These are phyloP conservation scores for Colletotrichum neosansevieriae DNA, from an alignment of 2,329 filamentous ascomycete genomes.

Conservation along the genomic window DNA sequence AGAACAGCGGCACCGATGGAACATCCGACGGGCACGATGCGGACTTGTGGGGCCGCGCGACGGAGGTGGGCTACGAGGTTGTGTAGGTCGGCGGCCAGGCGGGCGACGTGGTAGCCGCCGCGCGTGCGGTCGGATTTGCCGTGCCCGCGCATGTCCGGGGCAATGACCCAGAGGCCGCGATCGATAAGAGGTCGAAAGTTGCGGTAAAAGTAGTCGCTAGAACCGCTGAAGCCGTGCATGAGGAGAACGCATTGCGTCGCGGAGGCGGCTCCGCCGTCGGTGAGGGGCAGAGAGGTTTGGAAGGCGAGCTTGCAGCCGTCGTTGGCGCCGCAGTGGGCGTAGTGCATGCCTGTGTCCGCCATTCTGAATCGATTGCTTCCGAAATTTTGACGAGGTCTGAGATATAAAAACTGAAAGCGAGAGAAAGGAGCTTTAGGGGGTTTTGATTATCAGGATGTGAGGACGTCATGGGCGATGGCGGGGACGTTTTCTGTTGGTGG, in stretches of 20 bases:
- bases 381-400: background rate
- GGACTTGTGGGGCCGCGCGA: slow-evolving; percentile 13
- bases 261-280: slow-evolving; percentile 18
- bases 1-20: slow-evolving; percentile 56
- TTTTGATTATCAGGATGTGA: slow-evolving; percentile 12
- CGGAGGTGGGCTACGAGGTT: slow-evolving; percentile 48
- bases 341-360: slow-evolving; percentile 46
- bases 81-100: slow-evolving; percentile 53
- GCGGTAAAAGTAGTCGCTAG: slow-evolving; percentile 53
- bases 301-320: slow-evolving; percentile 52
- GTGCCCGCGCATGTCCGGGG: slow-evolving; percentile 55
- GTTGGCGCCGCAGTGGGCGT: slow-evolving; percentile 45
- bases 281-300: slow-evolving; percentile 50
- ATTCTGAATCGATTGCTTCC: background rate
- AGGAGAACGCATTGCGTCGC: slow-evolving; percentile 48
- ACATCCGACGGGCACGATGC: slow-evolving; percentile 52
- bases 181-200: slow-evolving; percentile 47
- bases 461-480: slow-evolving; percentile 28
- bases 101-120: slow-evolving; percentile 55
- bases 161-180: slow-evolving; percentile 50
- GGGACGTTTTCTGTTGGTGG: slow-evolving; percentile 33
- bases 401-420: background rate
- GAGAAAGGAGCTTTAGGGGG: background rate
- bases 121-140: slow-evolving; percentile 48
- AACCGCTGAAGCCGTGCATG: slow-evolving; percentile 56